Evolutionary conservation across 345 rosid genomes (phyloP).

Genomic region (Lenwebbia sp.): DNA sequence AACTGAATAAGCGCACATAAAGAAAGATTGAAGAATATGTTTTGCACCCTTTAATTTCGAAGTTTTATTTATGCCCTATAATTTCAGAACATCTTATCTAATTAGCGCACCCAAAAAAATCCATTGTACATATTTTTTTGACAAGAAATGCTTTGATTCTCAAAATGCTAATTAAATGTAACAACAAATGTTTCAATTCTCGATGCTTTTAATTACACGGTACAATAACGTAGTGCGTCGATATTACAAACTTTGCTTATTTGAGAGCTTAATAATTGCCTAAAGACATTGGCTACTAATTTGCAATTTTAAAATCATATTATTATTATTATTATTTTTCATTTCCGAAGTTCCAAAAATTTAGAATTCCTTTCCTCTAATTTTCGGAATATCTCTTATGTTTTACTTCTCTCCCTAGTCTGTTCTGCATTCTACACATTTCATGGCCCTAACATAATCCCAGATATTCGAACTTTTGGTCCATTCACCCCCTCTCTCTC

Average conservation of each 20-base stretch:
- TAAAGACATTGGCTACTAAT: neutral
- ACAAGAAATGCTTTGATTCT: neutral
- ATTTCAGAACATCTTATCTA: neutral
- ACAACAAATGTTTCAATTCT: neutral
- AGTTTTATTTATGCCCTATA: neutral
- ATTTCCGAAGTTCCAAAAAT: neutral
- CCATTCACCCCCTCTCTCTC: neutral
- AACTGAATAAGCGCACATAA: neutral
- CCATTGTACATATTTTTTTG: neutral
- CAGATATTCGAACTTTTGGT: neutral
- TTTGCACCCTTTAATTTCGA: neutral
- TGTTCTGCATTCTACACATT: neutral
- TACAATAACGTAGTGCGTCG: rapidly evolving
- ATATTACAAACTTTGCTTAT: neutral
- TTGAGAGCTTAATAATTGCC: neutral
- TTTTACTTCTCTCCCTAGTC: neutral
- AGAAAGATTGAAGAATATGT: no score
- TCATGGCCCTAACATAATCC: neutral
- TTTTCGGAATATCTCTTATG: neutral
- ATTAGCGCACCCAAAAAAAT: no score
- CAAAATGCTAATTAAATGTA: neutral
- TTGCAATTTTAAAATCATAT: no score
- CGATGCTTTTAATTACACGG: neutral
- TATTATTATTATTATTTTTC: neutral
- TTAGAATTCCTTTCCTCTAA: neutral